These are phyloP conservation scores for Aureobasidium melanogenum DNA, from an alignment of 2,329 filamentous ascomycete species.

Conservation along the genomic window DNA sequence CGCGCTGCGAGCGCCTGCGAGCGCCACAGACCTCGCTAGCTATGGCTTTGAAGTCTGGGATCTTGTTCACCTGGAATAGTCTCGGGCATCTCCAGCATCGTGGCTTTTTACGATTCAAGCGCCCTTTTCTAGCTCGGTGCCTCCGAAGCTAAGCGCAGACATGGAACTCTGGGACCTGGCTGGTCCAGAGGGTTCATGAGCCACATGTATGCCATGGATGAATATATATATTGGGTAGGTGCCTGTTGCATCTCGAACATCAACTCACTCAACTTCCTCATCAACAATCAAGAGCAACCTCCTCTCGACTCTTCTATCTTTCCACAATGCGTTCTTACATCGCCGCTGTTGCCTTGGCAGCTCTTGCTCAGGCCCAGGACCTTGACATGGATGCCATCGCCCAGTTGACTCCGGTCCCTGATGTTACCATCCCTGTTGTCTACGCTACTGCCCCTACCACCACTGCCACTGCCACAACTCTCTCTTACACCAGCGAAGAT, in stretches of 20 bases:
- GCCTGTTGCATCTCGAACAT: background rate
- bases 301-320: background rate
- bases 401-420: background rate
- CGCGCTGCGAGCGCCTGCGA: background rate
- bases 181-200: background rate
- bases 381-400: conserved; percentile 15
- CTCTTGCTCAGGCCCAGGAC: conserved; percentile 13
- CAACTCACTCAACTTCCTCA: background rate
- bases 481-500: background rate
- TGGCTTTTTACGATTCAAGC: conserved; percentile 6
- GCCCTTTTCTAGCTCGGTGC: background rate
- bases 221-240: background rate
- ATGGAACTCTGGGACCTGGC: background rate
- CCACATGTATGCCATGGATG: background rate
- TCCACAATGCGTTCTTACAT: conserved; percentile 3
- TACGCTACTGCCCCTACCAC: conserved; percentile 4
- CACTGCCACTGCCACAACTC: conserved; percentile 2
- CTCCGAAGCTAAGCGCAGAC: conserved; percentile 1
- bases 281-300: background rate
- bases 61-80: background rate
- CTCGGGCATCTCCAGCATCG: background rate
- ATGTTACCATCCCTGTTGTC: conserved; percentile 10
- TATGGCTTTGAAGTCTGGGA: background rate
- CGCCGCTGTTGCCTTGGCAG: conserved; percentile 6
- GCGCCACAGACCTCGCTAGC: conserved; percentile 2